phyloP scores from a whole-genome alignment of 768 basidiomycete genomes.

The Panaeolus cyanescens region DNA sequence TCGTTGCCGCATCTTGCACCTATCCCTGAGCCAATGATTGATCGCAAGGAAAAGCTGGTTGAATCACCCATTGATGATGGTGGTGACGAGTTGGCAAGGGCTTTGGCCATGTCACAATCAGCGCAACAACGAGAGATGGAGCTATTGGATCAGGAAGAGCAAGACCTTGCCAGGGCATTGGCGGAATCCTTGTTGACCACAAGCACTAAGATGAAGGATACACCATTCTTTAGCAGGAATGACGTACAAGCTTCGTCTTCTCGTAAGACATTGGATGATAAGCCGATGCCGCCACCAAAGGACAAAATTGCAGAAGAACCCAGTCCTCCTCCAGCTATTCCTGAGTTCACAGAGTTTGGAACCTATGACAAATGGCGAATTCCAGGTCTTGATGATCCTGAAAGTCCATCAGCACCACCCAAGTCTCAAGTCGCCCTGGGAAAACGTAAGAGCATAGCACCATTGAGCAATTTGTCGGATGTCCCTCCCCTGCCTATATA shows the following conservation, averaged over 20 bases:
- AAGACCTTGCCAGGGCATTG: conserved; percentile 65
- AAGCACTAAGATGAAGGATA: conserved; percentile 11
- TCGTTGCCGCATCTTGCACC: conserved; percentile 18
- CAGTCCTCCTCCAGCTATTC: background rate
- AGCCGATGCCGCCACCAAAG: background rate
- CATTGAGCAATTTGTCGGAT: background rate
- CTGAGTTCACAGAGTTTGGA: conserved; percentile 17
- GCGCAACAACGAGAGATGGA: conserved; percentile 38
- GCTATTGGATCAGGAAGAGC: conserved; percentile 54
- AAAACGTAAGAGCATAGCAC: background rate
- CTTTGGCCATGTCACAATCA: conserved; percentile 50
- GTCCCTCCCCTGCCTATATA: background rate
- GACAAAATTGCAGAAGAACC: background rate
- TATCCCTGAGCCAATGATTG: conserved; percentile 10
- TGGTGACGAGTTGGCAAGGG: conserved; percentile 46
- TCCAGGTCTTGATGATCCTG: conserved; percentile 7
- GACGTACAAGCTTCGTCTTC: background rate
- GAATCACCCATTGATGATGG: conserved; percentile 26
- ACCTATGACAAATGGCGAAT: conserved; percentile 20
- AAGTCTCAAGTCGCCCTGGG: background rate
- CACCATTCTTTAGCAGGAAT: conserved; percentile 12
- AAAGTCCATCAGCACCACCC: background rate
- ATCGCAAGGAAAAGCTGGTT: conserved; percentile 10
- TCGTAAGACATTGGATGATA: background rate
- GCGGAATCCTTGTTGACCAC: conserved; percentile 35